Conservation (phyloP, 345 rosid genomes). For the Balakata baccata region DNA sequence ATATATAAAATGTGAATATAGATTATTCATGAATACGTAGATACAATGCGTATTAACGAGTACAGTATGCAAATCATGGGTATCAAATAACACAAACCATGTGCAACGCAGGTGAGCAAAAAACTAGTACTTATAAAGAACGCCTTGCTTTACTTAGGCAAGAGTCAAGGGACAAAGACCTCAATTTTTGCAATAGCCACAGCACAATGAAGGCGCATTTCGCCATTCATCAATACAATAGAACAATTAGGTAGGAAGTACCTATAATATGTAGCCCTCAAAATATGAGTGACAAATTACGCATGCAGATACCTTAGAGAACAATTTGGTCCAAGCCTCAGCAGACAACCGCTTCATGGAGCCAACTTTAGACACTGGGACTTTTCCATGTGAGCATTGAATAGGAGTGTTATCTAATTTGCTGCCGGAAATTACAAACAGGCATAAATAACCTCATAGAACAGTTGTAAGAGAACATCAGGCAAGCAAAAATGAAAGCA, state of each 20-base stretch:
- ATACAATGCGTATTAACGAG: too few relatives aligned
- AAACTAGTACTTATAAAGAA: background rate
- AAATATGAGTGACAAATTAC: background rate
- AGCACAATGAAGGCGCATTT: conserved; percentile 3
- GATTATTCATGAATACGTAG: too few relatives aligned
- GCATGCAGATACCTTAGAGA: conserved; percentile 55
- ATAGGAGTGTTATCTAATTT: conserved; percentile 67
- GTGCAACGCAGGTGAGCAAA: background rate
- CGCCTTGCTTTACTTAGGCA: background rate
- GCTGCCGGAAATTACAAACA: conserved; percentile 30
- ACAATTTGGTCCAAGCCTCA: conserved; percentile 70
- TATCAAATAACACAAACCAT: too few relatives aligned
- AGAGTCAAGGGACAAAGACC: background rate
- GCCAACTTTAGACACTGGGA: conserved; percentile 62
- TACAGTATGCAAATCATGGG: too few relatives aligned
- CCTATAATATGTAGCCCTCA: background rate
- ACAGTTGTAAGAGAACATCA: background rate
- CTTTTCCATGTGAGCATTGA: conserved; percentile 80
- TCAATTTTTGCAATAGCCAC: background rate
- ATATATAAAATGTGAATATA: too few relatives aligned
- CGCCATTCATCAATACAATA: background rate
- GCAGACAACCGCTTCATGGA: conserved; percentile 74
- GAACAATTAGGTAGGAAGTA: background rate
- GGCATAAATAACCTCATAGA: conserved; percentile 1
- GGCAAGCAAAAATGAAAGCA: background rate